Base-by-base conservation (phyloP, 495 filamentous ascomycete genomes). In the Hypomontagnella monticulosa region DNA sequence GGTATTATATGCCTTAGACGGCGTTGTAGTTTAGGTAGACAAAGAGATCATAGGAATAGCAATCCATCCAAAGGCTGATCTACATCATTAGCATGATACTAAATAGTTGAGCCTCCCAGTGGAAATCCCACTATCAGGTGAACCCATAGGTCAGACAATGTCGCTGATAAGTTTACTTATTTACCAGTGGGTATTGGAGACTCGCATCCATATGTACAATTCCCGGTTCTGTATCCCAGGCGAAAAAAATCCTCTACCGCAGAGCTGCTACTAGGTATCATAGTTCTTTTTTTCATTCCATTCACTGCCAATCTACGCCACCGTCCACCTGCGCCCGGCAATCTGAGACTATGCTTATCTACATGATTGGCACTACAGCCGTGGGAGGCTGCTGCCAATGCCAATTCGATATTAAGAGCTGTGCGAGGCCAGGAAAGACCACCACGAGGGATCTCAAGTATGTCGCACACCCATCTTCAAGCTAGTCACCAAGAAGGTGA, bases 161-260 rank as follows among this genome's bases (percentile, higher is more conserved):
- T 27, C 23, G 23, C 6, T 27, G 3, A 27, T 27, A 27, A 27
- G 23, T 27, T 3, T 27, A 27, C 6, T 27, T 27, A 27, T 27
- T 27, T 27, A 27, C 23, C 23, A 27, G 23, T 27, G 23, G 16
- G 15, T 44, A 32, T 12, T 27, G 49, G 42, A 42, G 42, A 20
- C 23, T 57, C n/a, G 58, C 54, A n/a, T n/a, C n/a, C n/a, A 38
- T 67, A 67, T 63, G 59, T 68, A 68, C 65, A 68, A 59, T 63
- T 59, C 63, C 55, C 49, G 18, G 10, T 10, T 38, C 8, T 38
- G 9, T 14, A 2, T 38, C 2, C n/a, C 10, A 3, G 9, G 36
- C 36, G n/a, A n/a, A n/a, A n/a, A n/a, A n/a, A 11, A 14, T 38
- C 36, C 10, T 38, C 9, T 19, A 6, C 46, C 14, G 62, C 37